phyloP scores from a whole-genome alignment of 192 early-diverging fungal species.

The Thoreauomyces humboldtii region DNA sequence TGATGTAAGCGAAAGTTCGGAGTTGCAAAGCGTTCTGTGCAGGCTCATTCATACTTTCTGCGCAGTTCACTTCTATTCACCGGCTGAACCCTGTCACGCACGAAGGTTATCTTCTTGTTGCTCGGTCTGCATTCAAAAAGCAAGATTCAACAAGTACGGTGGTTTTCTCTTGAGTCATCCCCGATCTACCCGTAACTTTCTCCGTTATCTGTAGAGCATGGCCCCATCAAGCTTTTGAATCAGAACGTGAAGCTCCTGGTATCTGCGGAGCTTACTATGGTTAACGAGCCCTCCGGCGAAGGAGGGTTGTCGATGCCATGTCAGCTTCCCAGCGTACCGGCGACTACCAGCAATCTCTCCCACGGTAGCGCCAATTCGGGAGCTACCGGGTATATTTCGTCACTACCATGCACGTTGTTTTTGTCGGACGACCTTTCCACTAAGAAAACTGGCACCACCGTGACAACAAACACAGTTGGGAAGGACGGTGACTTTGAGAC shows the following conservation, averaged over 20 bases:
- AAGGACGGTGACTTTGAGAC: slow-evolving; percentile 43
- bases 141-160: slow-evolving; percentile 17
- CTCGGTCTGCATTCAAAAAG: slow-evolving; percentile 77
- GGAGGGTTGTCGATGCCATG: too few species aligned
- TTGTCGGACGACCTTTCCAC: slow-evolving; percentile 33
- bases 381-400: slow-evolving; percentile 47
- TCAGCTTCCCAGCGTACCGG: background rate
- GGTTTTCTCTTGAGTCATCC: too few species aligned
- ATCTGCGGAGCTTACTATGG: slow-evolving; percentile 36
- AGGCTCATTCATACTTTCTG: too few species aligned
- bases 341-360: slow-evolving; percentile 13
- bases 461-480: slow-evolving; percentile 1
- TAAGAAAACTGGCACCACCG: slow-evolving; percentile 10
- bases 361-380: slow-evolving; percentile 5
- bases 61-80: slow-evolving; percentile 90
- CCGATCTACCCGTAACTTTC: too few species aligned
- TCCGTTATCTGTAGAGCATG: too few species aligned
- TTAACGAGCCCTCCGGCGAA: background rate
- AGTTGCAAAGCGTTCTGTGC: background rate
- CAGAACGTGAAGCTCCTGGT: slow-evolving; percentile 47
- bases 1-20: slow-evolving; percentile 64
- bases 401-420: slow-evolving; percentile 57
- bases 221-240: slow-evolving; percentile 44
- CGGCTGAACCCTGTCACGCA: slow-evolving; percentile 86
- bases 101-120: slow-evolving; percentile 89